Evolutionary conservation across 2,329 filamentous ascomycete species (phyloP), one percentile per base, ranked within the genome.

Genomic region (Blastomyces silverae): DNA sequence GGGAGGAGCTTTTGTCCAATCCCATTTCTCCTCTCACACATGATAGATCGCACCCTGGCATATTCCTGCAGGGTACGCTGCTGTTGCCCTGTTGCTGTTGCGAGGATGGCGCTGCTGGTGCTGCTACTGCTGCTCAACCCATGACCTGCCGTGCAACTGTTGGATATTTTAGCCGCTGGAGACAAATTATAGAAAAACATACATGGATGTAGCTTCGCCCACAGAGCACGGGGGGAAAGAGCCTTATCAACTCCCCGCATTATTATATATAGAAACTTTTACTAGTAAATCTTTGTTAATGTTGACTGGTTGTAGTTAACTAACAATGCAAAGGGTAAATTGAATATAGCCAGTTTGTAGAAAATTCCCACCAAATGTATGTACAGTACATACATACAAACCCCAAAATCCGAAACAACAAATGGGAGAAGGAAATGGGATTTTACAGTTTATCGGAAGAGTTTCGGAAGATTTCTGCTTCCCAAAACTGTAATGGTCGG

Each of bases 71-170:
- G 20, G 17, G n/a, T 4, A 37, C 34, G 15, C n/a, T 25, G 53
- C 25, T 20, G 53, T 46, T 31, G 50, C 20, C 25, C 46, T 22
- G 44, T 46, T 58, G 56, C 34, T 42, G 34, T 22, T 22, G 56
- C 34, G 11, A 58, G 50, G 13, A 50, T 50, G 37, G 37, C 37
- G 34, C 8, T 37, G 34, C 34, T 8, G 3, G 1, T 11, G 37
- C 37, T 39, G 8, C 25, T 20, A 25, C 25, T 20, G 20, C 25
- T 53, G 25, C 13, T 31, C 13, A 25, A 53, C 25, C 22, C 56
- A 13, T 58, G 56, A 22, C 56, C 34, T 58, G 56, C 4, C 55
- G 31, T 58, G 20, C 55, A 42, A 58, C 56, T 25, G 34, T 22
- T 15, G 22, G 34, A 42, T 42, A 39, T 42, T 22, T 58, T 42